A percentile compares a stretch with the other conserved stretches of the same genome.
Conservation (phyloP, 495 filamentous ascomycete genomes). For the Aspergillus cavernicola region DNA sequence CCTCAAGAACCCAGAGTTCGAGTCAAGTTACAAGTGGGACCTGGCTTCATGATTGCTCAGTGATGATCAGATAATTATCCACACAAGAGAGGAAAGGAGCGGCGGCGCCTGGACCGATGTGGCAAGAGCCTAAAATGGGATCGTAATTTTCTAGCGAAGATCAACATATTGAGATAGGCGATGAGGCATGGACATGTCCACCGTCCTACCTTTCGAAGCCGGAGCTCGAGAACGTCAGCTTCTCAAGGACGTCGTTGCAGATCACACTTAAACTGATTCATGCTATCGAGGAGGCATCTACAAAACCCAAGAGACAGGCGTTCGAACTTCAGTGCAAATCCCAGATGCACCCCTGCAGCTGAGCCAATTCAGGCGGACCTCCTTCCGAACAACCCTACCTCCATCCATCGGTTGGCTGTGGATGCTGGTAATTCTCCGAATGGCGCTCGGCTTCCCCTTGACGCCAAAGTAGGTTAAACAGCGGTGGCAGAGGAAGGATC, state of each 20-base stretch:
- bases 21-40: neutral
- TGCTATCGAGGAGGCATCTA: neutral
- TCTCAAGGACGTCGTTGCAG: constrained; percentile 7
- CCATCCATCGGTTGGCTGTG: neutral
- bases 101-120: constrained; percentile 24
- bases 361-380: neutral
- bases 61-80: constrained; percentile 32
- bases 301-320: neutral
- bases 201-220: neutral
- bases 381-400: neutral
- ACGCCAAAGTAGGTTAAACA: constrained; percentile 3
- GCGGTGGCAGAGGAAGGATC: neutral
- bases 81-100: constrained; percentile 25
- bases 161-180: constrained; percentile 2
- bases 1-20: neutral
- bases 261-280: neutral
- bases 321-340: neutral
- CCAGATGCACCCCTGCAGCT: constrained; percentile 9
- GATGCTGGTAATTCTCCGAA: neutral
- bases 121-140: constrained; percentile 35
- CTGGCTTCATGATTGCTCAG: constrained; percentile 25
- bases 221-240: neutral
- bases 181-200: neutral
- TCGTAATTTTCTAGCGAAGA: constrained; percentile 27
- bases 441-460: neutral